Evolutionary conservation across 129 eudicot genomes (phyloP).

Genomic region (Flaveria trinervia): DNA sequence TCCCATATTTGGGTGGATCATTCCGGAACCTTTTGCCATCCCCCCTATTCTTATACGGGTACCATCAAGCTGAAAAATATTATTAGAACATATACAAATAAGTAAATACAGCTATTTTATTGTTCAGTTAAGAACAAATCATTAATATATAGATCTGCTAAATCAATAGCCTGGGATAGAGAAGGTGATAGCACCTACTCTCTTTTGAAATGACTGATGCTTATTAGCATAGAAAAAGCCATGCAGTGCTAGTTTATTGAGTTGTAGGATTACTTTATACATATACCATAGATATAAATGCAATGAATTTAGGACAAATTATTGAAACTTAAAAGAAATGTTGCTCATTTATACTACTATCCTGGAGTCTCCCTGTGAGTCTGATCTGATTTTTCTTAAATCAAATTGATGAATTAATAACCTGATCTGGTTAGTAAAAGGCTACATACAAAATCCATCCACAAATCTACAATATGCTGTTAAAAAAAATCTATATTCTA

Average conservation of each 20-base stretch:
- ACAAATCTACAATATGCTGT: background rate
- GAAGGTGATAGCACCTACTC: background rate
- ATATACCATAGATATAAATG: background rate
- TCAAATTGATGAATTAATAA: background rate
- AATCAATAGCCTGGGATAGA: too few species aligned
- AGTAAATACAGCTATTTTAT: background rate
- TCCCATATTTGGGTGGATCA: slow-evolving; percentile 99
- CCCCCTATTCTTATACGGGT: slow-evolving; percentile 72
- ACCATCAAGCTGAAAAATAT: slow-evolving; percentile 61
- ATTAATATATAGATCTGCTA: too few species aligned
- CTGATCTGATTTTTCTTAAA: background rate
- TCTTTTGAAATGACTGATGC: background rate
- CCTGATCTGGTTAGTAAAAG: background rate
- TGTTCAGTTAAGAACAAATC: background rate
- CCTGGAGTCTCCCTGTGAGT: background rate
- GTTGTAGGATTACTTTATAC: background rate
- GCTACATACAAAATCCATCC: background rate
- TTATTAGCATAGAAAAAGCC: background rate
- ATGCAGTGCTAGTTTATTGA: background rate
- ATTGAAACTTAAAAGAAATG: background rate
- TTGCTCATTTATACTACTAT: background rate
- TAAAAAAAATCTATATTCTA: background rate
- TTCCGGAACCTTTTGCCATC: slow-evolving; percentile 99
- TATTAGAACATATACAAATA: background rate
- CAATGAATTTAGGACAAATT: background rate